Base-by-base conservation (phyloP, 768 basidiomycete genomes). In the Naematelia encephala region DNA sequence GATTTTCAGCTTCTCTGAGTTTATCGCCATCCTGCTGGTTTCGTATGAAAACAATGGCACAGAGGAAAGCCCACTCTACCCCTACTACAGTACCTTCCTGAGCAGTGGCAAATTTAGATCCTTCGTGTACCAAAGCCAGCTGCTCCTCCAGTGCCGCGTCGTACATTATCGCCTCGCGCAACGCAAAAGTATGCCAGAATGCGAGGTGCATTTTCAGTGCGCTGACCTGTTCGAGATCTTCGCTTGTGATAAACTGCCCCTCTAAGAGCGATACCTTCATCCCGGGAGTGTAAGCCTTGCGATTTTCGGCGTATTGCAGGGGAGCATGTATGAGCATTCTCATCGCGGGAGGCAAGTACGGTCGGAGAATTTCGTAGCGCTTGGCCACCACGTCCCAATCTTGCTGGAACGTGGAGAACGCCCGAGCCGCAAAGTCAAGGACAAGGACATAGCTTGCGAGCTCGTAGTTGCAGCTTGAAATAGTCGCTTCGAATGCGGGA, bases 51-150 rank as follows among this genome's bases (percentile, higher is more conserved):
- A 57, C 29, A 3, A 68, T 5, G 0, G 47, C 44, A 25, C 10
- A 14, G 2, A 68, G 46, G 47, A 69, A 69, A 3, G 48, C n/a
- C 62, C 60, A 64, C 46, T 69, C 68, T 2, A 44, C 23, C 5
- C 47, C 60, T 23, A 30, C 62, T 2, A 59, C 28, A 19, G 52
- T 44, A n/a, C 60, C 65, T 16, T 39, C 22, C 11, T 44, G 11
- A 5, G 25, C 39, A 4, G 22, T 4, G 12, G 50, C 43, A 10
- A 28, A 13, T 14, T 50, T 39, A 3, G 12, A 5, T 4, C 45
- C 53, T 0, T 19, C 42, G 4, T 14, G 8, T 3, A 54, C 16
- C 16, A 70, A 19, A 1, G 19, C 4, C 21, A 30, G 16, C 26
- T 56, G 51, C 5, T 47, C 54, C 21, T 52, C 48, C 19, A 59